A percentile compares a stretch with the other conserved stretches of the same genome.
Conservation (phyloP, 1,139 yeast species). For the Debaryomyces subglobosus region DNA sequence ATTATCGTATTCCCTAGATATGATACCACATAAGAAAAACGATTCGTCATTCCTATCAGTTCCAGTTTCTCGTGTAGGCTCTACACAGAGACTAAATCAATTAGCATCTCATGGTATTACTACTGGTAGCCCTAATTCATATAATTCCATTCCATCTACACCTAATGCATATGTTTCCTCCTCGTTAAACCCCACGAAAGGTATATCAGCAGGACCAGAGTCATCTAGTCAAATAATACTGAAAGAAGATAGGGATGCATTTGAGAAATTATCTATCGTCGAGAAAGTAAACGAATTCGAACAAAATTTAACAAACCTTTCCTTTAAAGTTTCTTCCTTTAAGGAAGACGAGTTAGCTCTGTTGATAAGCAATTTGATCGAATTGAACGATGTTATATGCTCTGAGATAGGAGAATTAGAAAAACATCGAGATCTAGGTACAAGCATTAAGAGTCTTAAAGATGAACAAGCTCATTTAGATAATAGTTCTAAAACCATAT, state of each 20-base stretch:
- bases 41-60: conserved; percentile 24
- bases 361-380: conserved; percentile 31
- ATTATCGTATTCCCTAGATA: conserved; percentile 5
- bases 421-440: conserved; percentile 36
- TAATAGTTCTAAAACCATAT: conserved; percentile 28
- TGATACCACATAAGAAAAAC: conserved; percentile 25
- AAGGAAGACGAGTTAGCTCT: conserved; percentile 33
- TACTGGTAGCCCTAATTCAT: conserved; percentile 18
- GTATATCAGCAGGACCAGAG: conserved; percentile 27
- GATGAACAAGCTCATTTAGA: conserved; percentile 29
- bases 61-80: conserved; percentile 32
- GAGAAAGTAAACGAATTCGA: conserved; percentile 32
- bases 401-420: conserved; percentile 31
- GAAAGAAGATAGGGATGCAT: conserved; percentile 28
- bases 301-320: conserved; percentile 24
- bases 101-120: conserved; percentile 14
- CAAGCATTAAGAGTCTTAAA: conserved; percentile 26
- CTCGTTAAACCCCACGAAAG: conserved; percentile 42
- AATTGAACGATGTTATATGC: conserved; percentile 30
- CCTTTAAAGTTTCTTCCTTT: conserved; percentile 37
- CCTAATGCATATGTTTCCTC: conserved; percentile 38
- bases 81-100: conserved; percentile 36
- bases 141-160: conserved; percentile 32
- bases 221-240: conserved; percentile 17
- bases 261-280: conserved; percentile 36